Evolutionary conservation across 805 yeast species (phyloP).

Genomic region (Lipomyces yamadae): DNA sequence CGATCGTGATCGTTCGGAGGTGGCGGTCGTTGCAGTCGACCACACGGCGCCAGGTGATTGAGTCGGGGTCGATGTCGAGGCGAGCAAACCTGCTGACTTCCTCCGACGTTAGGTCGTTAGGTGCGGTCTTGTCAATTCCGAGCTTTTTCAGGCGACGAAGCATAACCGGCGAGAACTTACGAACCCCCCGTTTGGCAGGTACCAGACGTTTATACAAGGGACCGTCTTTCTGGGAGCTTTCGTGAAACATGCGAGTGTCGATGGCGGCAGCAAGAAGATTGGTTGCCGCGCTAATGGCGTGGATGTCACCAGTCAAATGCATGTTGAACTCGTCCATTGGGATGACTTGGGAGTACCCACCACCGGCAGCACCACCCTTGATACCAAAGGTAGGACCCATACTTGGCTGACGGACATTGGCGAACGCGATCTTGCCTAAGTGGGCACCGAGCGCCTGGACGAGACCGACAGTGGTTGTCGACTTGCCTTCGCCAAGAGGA

Average conservation of each 20-base stretch:
- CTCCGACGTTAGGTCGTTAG: conserved; percentile 76
- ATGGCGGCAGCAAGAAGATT: conserved; percentile 94
- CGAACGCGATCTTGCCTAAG: conserved; percentile 78
- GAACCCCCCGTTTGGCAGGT: conserved; percentile 79
- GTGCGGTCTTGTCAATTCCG: conserved; percentile 81
- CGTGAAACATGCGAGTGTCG: conserved; percentile 97
- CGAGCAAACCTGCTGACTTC: conserved; percentile 78
- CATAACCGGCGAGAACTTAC: conserved; percentile 82
- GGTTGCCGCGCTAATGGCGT: conserved; percentile 92
- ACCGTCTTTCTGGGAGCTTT: conserved; percentile 77
- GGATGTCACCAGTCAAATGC: conserved; percentile 97
- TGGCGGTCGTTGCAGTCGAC: conserved; percentile 93
- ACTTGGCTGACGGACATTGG: conserved; percentile 95
- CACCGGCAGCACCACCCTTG: conserved; percentile 99
- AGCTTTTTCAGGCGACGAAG: conserved; percentile 72
- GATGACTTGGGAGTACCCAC: conserved; percentile 96
- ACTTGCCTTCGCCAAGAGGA: conserved; percentile 97
- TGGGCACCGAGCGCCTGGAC: conserved; percentile 98
- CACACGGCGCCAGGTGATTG: conserved; percentile 91
- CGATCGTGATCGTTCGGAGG: conserved; percentile 85
- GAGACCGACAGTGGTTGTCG: conserved; percentile 93
- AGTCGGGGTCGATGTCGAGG: conserved; percentile 84
- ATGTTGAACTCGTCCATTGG: conserved; percentile 99
- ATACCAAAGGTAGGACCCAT: conserved; percentile 99
- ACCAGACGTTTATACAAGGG: conserved; percentile 85